Conservation (phyloP, 1,139 yeast genomes). For the Debaryomyces udenii region DNA sequence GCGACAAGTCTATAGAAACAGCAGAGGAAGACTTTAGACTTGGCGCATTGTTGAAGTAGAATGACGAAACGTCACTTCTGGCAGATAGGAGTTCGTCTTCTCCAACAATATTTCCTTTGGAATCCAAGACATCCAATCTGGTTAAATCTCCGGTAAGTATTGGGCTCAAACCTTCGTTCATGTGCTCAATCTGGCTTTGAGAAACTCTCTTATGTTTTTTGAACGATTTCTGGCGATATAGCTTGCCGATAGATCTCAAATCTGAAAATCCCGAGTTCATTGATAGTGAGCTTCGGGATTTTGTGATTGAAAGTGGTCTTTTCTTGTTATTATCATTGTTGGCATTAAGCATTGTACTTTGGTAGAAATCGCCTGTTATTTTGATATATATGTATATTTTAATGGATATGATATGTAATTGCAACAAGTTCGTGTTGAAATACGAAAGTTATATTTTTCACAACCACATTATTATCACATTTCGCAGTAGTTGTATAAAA, state of each 20-base stretch:
- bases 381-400: no score
- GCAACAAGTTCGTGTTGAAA: background rate
- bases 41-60: background rate
- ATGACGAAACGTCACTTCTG: constrained; percentile 8
- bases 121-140: constrained; percentile 14
- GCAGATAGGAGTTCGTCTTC: background rate
- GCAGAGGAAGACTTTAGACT: background rate
- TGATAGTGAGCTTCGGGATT: constrained; percentile 1
- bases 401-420: no score
- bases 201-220: background rate
- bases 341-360: no score
- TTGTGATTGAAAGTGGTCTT: background rate
- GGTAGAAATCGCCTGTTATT: no score
- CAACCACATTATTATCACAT: no score
- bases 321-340: background rate
- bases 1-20: constrained; percentile 1
- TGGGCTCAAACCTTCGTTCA: background rate
- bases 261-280: constrained; percentile 2
- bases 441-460: no score
- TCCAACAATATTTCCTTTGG: constrained; percentile 2
- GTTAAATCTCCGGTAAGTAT: constrained; percentile 10
- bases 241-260: background rate
- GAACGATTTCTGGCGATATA: constrained; percentile 1
- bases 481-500: no score
- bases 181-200: background rate